These are phyloP conservation scores for Sporothrix pseudoabietina DNA, from an alignment of 2,329 filamentous ascomycete genomes.

Conservation along the genomic window DNA sequence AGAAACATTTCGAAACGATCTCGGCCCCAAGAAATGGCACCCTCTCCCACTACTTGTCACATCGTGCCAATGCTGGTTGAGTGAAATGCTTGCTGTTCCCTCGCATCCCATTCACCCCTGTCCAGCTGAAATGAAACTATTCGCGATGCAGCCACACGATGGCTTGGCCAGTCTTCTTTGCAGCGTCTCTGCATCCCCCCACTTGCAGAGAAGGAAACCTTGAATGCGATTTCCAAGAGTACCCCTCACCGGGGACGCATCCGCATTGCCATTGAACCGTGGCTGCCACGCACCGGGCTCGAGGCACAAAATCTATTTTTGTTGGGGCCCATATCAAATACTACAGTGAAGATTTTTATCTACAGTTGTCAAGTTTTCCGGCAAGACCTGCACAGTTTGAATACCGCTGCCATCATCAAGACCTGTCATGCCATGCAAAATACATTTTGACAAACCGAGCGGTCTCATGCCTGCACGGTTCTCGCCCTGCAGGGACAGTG, in stretches of 20 bases:
- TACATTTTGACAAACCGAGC: background rate
- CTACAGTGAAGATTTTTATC: background rate
- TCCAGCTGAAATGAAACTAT: conserved; percentile 32
- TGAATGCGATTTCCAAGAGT: background rate
- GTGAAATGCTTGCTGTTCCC: background rate
- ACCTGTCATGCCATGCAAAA: background rate
- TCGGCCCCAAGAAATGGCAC: background rate
- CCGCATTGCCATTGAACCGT: conserved; percentile 1
- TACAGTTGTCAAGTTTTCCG: background rate
- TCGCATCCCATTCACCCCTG: conserved; percentile 26
- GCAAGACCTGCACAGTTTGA: background rate
- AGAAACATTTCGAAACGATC: background rate
- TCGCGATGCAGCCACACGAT: conserved; percentile 18
- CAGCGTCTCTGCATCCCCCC: conserved; percentile 6
- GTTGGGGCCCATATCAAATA: background rate
- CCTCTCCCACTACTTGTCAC: background rate
- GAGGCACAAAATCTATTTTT: background rate
- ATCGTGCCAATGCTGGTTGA: background rate
- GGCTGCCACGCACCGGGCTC: background rate
- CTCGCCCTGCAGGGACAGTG: background rate
- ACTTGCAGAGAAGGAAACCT: background rate
- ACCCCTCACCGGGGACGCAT: conserved; percentile 2
- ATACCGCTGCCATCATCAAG: background rate
- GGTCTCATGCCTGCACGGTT: background rate
- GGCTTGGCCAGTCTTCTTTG: background rate